Conservation (phyloP, 352 stramenopile species). For the Globisporangium recalcitrans region DNA sequence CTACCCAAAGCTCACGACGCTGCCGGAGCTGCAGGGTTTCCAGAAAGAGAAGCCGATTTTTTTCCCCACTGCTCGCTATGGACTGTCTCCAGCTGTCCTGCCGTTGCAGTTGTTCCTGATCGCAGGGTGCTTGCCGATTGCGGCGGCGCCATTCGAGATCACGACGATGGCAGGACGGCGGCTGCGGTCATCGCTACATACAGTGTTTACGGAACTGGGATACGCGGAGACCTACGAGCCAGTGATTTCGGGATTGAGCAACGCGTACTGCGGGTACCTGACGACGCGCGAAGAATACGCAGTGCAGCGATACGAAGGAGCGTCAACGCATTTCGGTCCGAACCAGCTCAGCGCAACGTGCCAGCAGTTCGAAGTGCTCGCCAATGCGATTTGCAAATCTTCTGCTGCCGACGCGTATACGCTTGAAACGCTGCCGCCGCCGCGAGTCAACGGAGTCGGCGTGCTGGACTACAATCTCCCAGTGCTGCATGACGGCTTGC, state of each 20-base stretch:
- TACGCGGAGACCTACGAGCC: slow-evolving; percentile 24
- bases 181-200: slow-evolving; percentile 39
- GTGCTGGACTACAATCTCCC: slow-evolving; percentile 72
- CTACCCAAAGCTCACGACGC: slow-evolving; percentile 67
- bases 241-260: slow-evolving; percentile 69
- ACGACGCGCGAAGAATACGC: slow-evolving; percentile 84
- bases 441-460: slow-evolving; percentile 55
- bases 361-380: slow-evolving; percentile 75
- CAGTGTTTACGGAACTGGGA: slow-evolving; percentile 22
- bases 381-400: slow-evolving; percentile 20
- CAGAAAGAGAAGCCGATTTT: slow-evolving; percentile 81
- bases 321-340: slow-evolving; percentile 84
- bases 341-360: slow-evolving; percentile 78
- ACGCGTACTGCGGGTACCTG: slow-evolving; percentile 84
- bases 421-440: slow-evolving; percentile 29
- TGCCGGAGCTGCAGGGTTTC: slow-evolving; percentile 60
- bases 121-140: slow-evolving; percentile 49
- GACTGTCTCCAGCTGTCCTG: slow-evolving; percentile 63
- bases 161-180: slow-evolving; percentile 82
- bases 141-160: slow-evolving; percentile 74
- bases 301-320: slow-evolving; percentile 86
- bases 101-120: slow-evolving; percentile 71
- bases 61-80: slow-evolving; percentile 71
- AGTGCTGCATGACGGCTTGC: slow-evolving; percentile 63
- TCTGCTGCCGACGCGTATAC: slow-evolving; percentile 10